Evolutionary conservation across 2,329 filamentous ascomycete genomes (phyloP).

Genomic region (Macroventuria anomochaeta): DNA sequence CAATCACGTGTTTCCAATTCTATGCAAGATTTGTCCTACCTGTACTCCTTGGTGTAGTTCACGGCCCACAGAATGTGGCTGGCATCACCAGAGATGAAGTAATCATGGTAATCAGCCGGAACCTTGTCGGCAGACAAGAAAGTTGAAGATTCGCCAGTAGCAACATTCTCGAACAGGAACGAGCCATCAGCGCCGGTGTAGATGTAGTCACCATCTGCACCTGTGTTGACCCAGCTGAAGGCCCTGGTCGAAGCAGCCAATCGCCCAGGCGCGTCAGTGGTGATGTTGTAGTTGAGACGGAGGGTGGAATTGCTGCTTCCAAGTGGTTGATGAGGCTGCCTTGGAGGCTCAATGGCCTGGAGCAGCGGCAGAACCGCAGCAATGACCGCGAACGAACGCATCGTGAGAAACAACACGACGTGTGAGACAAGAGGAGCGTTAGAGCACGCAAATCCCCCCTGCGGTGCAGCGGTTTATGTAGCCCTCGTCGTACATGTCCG

Average conservation of each 20-base stretch:
- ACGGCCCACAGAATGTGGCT: constrained; percentile 66
- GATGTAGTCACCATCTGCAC: constrained; percentile 68
- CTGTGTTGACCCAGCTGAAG: constrained; percentile 64
- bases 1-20: neutral
- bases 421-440: constrained; percentile 26
- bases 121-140: constrained; percentile 66
- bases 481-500: constrained; percentile 25
- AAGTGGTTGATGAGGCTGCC: constrained; percentile 61
- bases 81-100: constrained; percentile 67
- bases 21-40: neutral
- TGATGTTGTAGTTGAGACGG: constrained; percentile 67
- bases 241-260: constrained; percentile 54
- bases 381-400: constrained; percentile 41
- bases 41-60: constrained; percentile 71
- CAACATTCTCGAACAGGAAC: constrained; percentile 67
- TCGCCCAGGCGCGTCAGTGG: constrained; percentile 53
- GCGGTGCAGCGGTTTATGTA: constrained; percentile 27
- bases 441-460: constrained; percentile 18
- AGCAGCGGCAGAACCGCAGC: constrained; percentile 38
- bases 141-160: constrained; percentile 62
- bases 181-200: constrained; percentile 58
- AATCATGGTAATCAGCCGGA: constrained; percentile 62
- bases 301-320: constrained; percentile 59
- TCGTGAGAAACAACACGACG: constrained; percentile 25
- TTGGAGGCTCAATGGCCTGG: constrained; percentile 56